Conservation (phyloP, 768 basidiomycete species). For the Fomitopsis serialis region DNA sequence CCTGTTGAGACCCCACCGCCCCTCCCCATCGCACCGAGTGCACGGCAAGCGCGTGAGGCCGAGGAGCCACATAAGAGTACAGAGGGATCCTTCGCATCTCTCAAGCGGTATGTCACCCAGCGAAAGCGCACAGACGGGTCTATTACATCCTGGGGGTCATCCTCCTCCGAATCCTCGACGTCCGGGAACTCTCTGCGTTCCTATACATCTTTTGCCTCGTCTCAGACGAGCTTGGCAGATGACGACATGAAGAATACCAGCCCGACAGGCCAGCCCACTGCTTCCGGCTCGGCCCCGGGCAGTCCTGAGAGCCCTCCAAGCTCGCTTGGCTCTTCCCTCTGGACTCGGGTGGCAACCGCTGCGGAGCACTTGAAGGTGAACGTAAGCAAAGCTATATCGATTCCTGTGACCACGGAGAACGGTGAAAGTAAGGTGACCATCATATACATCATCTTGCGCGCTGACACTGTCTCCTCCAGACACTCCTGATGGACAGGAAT, state of each 20-base stretch:
- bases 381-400: constrained; percentile 53
- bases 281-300: background rate
- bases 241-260: constrained; percentile 5
- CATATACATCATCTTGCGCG: background rate
- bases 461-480: constrained; percentile 23
- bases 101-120: constrained; percentile 5
- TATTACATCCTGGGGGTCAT: constrained; percentile 8
- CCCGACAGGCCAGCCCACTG: background rate
- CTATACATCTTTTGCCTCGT: constrained; percentile 9
- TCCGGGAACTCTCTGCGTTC: background rate
- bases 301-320: constrained; percentile 2
- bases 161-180: constrained; percentile 12
- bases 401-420: constrained; percentile 32
- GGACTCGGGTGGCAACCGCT: constrained; percentile 52
- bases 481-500: constrained; percentile 51
- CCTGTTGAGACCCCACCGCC: constrained; percentile 9
- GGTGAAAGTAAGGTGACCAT: constrained; percentile 38
- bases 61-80: background rate
- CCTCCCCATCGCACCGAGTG: constrained; percentile 4
- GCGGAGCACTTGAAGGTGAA: constrained; percentile 50
- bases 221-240: constrained; percentile 13
- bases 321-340: constrained; percentile 40
- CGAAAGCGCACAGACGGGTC: constrained; percentile 8
- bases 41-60: background rate
- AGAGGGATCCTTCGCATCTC: constrained; percentile 4